Percentiles rank a stretch among this genome's conserved stretches.
These are phyloP conservation scores for Bruguiera parviflora DNA, from an alignment of 345 rosid species.

Conservation along the genomic window DNA sequence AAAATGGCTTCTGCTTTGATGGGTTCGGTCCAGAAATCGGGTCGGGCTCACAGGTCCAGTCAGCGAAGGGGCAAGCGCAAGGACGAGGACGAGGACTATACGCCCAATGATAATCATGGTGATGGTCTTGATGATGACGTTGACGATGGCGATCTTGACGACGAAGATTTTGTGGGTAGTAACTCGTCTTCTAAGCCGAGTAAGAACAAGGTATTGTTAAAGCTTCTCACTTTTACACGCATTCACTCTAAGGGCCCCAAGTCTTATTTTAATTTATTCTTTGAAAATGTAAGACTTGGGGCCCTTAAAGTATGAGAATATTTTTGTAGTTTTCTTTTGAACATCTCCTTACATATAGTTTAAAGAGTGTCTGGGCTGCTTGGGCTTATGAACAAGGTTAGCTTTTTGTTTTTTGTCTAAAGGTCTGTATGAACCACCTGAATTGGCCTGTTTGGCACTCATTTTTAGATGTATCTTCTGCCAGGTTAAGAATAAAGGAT, in stretches of 20 bases:
- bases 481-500: conserved; percentile 37
- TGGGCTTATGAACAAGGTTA: too few relatives aligned
- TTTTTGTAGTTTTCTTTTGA: too few relatives aligned
- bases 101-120: conserved; percentile 35
- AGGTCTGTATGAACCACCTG: not conserved
- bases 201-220: conserved; percentile 17
- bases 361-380: too few relatives aligned
- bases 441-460: not conserved
- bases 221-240: not conserved
- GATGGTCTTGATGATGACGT: conserved; percentile 25
- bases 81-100: conserved; percentile 68
- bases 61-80: conserved; percentile 42
- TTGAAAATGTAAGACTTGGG: not conserved
- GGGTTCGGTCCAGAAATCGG: conserved; percentile 30
- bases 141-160: conserved; percentile 23
- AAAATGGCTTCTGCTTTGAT: conserved; percentile 50
- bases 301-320: too few relatives aligned
- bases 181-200: conserved; percentile 30
- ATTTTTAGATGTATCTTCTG: conserved; percentile 6
- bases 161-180: conserved; percentile 31
- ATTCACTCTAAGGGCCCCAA: too few relatives aligned
- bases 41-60: conserved; percentile 3
- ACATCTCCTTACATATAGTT: too few relatives aligned
- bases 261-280: not conserved
- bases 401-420: not conserved